Evolutionary conservation across 1,139 yeast species (phyloP), one percentile per base, ranked within the genome.

Genomic region (Nakaseomyces sp.): DNA sequence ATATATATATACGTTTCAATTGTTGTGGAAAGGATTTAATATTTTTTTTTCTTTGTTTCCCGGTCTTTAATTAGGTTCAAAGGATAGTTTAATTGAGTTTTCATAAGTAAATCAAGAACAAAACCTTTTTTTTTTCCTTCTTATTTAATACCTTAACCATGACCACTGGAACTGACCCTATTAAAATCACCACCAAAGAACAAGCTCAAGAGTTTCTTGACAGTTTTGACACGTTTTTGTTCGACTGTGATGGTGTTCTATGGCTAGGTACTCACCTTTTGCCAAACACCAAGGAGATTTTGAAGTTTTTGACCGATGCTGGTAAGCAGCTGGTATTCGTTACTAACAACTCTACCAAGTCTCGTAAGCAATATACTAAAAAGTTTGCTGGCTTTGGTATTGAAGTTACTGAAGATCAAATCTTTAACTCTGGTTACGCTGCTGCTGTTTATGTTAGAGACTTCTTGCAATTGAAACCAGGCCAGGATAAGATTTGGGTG

Each of bases 241-340:
- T 89, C 60, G 97, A 89, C 59, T 89, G 97, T 65, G 97, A 89
- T 61, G 97, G 89, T 43, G 97, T 89, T 7, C 70, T 89, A 43
- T 89, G 97, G 97, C 69, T 82, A 32, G 96, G 95, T 13, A 75
- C 76, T 43, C 76, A 73, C 41, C 63, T 82, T 28, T 73, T 89
- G 40, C 95, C 96, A 3, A 74, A 79, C 13, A 82, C 84, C 12
- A 69, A 68, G 18, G 89, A 85, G 55, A 77, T 93, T 2, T 61
- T 89, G 32, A 72, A 73, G 8, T 61, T 75, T 47, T 66, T 89
- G 48, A 67, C 78, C 45, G 53, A 57, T 22, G 41, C 61, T 16
- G 73, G 73, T 43, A 91, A 91, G 62, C 76, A 80, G 44, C 71
- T 87, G 42, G 73, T 88, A 40, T 91, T 91, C 64, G 98, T 93